phyloP scores from a whole-genome alignment of 768 basidiomycete genomes.

The Mycena amicta region DNA sequence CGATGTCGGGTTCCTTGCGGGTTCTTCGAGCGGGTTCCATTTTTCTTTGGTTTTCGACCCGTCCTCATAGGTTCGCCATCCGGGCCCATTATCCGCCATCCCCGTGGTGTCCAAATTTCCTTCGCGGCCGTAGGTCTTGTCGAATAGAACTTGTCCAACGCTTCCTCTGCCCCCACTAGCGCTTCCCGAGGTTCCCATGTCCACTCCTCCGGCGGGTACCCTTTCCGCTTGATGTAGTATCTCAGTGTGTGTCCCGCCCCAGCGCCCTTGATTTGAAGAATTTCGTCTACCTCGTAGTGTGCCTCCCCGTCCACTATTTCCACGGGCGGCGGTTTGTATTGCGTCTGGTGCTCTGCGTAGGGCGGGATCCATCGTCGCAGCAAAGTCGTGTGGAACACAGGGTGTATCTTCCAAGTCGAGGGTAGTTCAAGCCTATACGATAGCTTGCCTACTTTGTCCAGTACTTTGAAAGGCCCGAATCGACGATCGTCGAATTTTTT shows the following conservation, averaged over 20 bases:
- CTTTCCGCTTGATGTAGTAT: slow-evolving; percentile 26
- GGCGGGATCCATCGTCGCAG: slow-evolving; percentile 4
- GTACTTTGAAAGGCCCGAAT: slow-evolving; percentile 31
- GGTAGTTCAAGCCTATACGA: slow-evolving; percentile 27
- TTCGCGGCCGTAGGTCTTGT: too few relatives aligned
- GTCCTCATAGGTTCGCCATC: too few relatives aligned
- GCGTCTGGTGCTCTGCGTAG: slow-evolving; percentile 8
- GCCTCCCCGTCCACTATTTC: too few relatives aligned
- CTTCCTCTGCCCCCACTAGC: slow-evolving; percentile 1
- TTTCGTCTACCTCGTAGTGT: too few relatives aligned
- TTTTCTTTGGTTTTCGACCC: too few relatives aligned
- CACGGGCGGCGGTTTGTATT: slow-evolving; percentile 10
- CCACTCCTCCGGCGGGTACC: slow-evolving; percentile 18
- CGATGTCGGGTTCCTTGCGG: too few relatives aligned
- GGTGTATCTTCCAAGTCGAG: slow-evolving; percentile 20
- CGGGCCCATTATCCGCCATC: too few relatives aligned
- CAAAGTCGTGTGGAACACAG: slow-evolving; percentile 15
- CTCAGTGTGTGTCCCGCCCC: neutral
- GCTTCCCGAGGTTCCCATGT: slow-evolving; percentile 21
- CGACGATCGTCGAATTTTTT: too few relatives aligned
- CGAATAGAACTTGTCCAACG: slow-evolving; percentile 10
- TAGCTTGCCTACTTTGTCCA: slow-evolving; percentile 13
- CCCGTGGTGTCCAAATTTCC: too few relatives aligned
- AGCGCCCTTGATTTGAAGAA: slow-evolving; percentile 2
- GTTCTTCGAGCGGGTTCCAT: too few relatives aligned